phyloP scores from a whole-genome alignment of 805 yeast genomes.

The Kazachstania kunashirensis region DNA sequence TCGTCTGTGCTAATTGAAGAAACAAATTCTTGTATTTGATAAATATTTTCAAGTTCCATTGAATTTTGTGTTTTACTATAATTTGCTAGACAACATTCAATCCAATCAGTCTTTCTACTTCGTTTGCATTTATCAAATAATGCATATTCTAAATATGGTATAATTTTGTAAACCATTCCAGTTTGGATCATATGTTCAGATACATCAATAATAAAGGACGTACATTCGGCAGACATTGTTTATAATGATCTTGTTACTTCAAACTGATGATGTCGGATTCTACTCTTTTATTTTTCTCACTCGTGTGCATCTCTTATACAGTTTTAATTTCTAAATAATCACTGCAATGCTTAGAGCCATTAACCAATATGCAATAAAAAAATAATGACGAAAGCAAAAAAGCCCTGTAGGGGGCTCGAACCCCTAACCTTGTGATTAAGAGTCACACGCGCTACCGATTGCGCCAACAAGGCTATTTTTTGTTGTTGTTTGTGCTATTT shows the following conservation, averaged over 20 bases:
- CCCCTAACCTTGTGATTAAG: conserved; percentile 13
- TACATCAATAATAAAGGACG: conserved; percentile 23
- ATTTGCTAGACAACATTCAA: conserved; percentile 17
- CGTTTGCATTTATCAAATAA: conserved; percentile 21
- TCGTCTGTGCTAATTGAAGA: conserved; percentile 18
- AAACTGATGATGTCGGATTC: too few species aligned
- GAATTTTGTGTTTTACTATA: conserved; percentile 11
- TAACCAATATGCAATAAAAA: too few species aligned
- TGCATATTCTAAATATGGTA: conserved; percentile 22
- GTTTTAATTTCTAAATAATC: background rate
- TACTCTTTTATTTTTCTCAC: too few species aligned
- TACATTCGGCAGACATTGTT: conserved; percentile 16
- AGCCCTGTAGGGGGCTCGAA: conserved; percentile 15
- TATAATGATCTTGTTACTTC: too few species aligned
- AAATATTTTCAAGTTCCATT: conserved; percentile 16
- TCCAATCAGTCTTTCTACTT: conserved; percentile 26
- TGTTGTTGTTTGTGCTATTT: too few species aligned
- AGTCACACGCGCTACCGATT: conserved; percentile 11
- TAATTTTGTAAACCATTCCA: conserved; percentile 10
- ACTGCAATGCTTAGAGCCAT: too few species aligned
- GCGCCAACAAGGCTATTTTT: conserved; percentile 11
- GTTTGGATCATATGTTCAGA: conserved; percentile 14
- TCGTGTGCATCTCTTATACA: too few species aligned
- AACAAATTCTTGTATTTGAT: conserved; percentile 10
- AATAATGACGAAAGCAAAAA: conserved; percentile 1